Base-by-base conservation (phyloP, 1,284 basidiomycete species). In the Wolfiporia cocos region DNA sequence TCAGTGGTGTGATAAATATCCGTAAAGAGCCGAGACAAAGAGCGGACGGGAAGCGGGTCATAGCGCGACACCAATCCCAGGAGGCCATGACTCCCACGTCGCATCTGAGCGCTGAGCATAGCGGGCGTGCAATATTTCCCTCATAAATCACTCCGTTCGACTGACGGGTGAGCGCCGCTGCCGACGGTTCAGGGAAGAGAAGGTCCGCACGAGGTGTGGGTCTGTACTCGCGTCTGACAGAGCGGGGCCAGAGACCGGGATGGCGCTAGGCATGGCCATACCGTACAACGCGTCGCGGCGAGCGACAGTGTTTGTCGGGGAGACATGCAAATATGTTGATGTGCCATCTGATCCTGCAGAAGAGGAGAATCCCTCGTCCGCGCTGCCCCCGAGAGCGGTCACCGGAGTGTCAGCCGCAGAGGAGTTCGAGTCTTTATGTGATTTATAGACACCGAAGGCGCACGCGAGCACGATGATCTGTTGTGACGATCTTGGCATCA, bases 331-430 rank as follows among this genome's bases (percentile, higher is more conserved):
- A 14, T 45, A 48, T 12, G 53, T 50, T 7, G 44, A 35, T 30
- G 47, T 12, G 33, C 26, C 49, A 3, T 18, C 38, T 3, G n/a
- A n/a, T n/a, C 18, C 38, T 44, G 7, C 54, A 37, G 20, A 56
- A 42, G 14, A 51, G 19, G 4, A 46, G 42, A 33, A 53, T 32
- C 5, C 59, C 49, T 84, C 70, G 42, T 73, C 63, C n/a, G 74
- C 81, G 41, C 70, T 73, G 12, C 86, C 86, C 26, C 85, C 86
- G 38, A 89, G 59, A 4, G 75, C 75, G 7, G 64, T 76, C 2
- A 86, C 86, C 4, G 59, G 9, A 14, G 61, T 52, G n/a, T n/a
- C 63, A 30, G 69, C 64, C 51, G 79, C 68, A 24, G 62, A 54
- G 2, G 61, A 52, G 46, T 56, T 62, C 7, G 41, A 31, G 34